Conservation (phyloP, 2,329 filamentous ascomycete species). For the Elsinoe necatrix region DNA sequence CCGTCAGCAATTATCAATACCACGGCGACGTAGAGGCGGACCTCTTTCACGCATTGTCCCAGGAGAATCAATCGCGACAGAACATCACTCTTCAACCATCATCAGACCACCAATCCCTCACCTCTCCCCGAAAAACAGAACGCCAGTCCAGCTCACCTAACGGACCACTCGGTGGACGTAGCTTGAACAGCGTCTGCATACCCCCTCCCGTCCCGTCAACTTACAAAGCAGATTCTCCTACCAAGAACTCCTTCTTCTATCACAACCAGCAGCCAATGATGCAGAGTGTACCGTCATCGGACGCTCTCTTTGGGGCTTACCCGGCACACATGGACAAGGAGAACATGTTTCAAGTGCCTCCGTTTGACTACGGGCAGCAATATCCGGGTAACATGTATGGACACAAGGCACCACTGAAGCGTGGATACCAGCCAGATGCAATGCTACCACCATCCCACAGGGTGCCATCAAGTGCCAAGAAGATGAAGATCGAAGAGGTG, state of each 20-base stretch:
- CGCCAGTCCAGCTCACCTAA: slow-evolving; percentile 49
- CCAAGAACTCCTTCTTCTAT: slow-evolving; percentile 48
- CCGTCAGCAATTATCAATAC: slow-evolving; percentile 33
- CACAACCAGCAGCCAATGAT: slow-evolving; percentile 20
- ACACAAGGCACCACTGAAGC: slow-evolving; percentile 50
- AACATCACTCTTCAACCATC: slow-evolving; percentile 62
- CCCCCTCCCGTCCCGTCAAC: slow-evolving; percentile 51
- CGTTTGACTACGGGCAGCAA: slow-evolving; percentile 34
- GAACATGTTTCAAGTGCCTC: slow-evolving; percentile 36
- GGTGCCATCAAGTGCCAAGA: slow-evolving; percentile 48
- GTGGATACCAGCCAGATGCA: slow-evolving; percentile 3
- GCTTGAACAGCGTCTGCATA: slow-evolving; percentile 60
- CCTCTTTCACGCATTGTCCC: slow-evolving; percentile 39
- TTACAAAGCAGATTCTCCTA: slow-evolving; percentile 57
- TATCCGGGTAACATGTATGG: slow-evolving; percentile 26
- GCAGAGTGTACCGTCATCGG: slow-evolving; percentile 50
- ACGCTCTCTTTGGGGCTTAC: slow-evolving; percentile 46
- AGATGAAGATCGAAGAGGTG: slow-evolving; percentile 53
- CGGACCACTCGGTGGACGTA: slow-evolving; percentile 52
- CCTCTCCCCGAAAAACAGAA: slow-evolving; percentile 61
- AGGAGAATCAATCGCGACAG: slow-evolving; percentile 43
- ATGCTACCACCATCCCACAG: slow-evolving; percentile 14
- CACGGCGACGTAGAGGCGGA: slow-evolving; percentile 43
- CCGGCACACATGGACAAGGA: slow-evolving; percentile 41
- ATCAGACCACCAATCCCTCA: slow-evolving; percentile 44